These are phyloP conservation scores for Thielaviopsis ethacetica DNA, from an alignment of 2,329 filamentous ascomycete species.

Conservation along the genomic window DNA sequence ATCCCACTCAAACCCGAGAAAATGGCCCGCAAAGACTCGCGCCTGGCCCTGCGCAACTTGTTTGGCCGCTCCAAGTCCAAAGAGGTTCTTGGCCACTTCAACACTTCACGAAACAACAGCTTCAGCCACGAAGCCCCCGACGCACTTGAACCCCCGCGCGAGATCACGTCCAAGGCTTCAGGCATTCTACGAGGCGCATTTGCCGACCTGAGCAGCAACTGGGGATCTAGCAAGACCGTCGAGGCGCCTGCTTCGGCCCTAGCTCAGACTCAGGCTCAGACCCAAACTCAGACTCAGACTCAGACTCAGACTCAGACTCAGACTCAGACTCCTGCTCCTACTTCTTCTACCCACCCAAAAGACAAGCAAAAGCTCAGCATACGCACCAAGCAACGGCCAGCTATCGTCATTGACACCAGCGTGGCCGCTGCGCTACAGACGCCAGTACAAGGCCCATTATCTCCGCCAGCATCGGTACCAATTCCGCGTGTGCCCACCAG, in stretches of 20 bases:
- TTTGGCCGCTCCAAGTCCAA: constrained; percentile 30
- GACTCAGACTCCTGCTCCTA: too few species aligned
- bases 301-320: too few species aligned
- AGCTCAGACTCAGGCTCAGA: too few species aligned
- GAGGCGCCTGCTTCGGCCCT: too few species aligned
- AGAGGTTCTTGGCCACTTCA: constrained; percentile 13
- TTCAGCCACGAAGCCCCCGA: too few species aligned
- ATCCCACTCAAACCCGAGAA: constrained; percentile 28
- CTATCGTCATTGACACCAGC: constrained; percentile 12
- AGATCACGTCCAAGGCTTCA: constrained; percentile 5
- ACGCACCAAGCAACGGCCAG: constrained; percentile 1
- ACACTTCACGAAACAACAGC: background rate
- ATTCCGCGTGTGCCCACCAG: constrained; percentile 9
- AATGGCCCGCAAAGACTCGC: constrained; percentile 32
- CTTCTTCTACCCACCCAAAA: background rate
- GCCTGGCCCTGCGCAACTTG: constrained; percentile 32
- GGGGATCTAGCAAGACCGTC: too few species aligned
- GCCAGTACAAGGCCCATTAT: constrained; percentile 3
- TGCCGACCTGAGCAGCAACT: constrained; percentile 24
- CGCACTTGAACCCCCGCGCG: background rate
- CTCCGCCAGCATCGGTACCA: constrained; percentile 5
- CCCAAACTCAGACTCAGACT: too few species aligned
- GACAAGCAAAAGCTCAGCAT: constrained; percentile 11
- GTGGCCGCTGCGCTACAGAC: background rate
- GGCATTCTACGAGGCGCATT: constrained; percentile 23